Evolutionary conservation across 208 protist species (phyloP), one percentile per base, ranked within the genome.

Genomic region (Leishmania aethiopica): DNA sequence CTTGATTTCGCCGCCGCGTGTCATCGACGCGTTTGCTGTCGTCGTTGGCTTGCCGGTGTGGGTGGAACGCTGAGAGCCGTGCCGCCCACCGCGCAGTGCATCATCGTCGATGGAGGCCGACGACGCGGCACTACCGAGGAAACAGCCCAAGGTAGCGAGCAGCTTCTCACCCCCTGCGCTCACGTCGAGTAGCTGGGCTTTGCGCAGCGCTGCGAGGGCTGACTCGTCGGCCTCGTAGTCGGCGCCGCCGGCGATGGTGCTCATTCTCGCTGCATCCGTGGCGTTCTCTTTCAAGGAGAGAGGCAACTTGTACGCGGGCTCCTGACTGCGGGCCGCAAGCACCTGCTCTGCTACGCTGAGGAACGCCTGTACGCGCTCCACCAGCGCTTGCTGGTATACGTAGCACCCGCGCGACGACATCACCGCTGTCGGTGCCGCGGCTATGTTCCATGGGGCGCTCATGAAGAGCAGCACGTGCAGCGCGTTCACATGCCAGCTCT

Each of bases 401-500:
- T 83, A 40, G 72, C 83, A 86, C 28, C 75, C 83, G 32, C 51
- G 73, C 19, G 83, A 80, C 11, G 69, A 28, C 19, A 76, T n/a
- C 47, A 35, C 17, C 25, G 75, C 73, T 0, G 47, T 55, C 13
- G 78, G 55, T 5, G 83, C 49, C 47, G 73, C 53, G 28, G 75
- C 73, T 17, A 35, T 37, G 60, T 45, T 78, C 83, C 83, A 86
- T 79, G 83, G 83, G 1, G 83, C 78, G 64, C 78, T 76, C 28
- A 73, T 45, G 81, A 95, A 93, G 49, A 96, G 84, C 75, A 93
- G 80, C 42, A 91, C 87, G 59, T 90, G 85, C 37, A 96, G 88
- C 10, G 91, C 91, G 53, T 93, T 90, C 11, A 82, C 80, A 80
- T 92, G 87, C 79, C 91, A 94, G 79, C 93, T 94, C 35, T 92